phyloP scores from a whole-genome alignment of 2,329 filamentous ascomycete species.

The Diaporthe australafricana region DNA sequence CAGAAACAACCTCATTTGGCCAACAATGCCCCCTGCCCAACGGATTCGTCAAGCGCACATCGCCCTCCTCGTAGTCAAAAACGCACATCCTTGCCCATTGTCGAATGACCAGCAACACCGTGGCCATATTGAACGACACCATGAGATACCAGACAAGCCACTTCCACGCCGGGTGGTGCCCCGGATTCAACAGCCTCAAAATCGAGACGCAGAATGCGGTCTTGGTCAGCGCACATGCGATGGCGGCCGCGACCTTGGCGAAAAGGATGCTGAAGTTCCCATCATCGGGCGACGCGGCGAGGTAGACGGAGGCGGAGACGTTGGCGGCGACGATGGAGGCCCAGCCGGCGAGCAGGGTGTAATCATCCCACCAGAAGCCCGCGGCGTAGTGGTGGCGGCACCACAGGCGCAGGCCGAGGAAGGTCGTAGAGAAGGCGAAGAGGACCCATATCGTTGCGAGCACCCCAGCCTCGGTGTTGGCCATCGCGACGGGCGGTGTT shows the following conservation, averaged over 20 bases:
- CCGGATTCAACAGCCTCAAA: neutral
- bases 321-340: slow-evolving; percentile 8
- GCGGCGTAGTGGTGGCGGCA: slow-evolving; percentile 11
- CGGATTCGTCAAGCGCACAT: slow-evolving; percentile 16
- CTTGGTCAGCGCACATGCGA: slow-evolving; percentile 7
- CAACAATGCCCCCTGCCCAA: slow-evolving; percentile 11
- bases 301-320: slow-evolving; percentile 1
- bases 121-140: neutral
- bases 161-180: neutral
- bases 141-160: slow-evolving; percentile 20
- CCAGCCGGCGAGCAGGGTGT: neutral
- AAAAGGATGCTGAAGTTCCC: slow-evolving; percentile 21
- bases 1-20: slow-evolving; percentile 17
- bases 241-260: slow-evolving; percentile 4
- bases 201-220: slow-evolving; percentile 11
- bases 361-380: slow-evolving; percentile 22
- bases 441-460: slow-evolving; percentile 19
- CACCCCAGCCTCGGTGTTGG: slow-evolving; percentile 8
- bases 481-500: slow-evolving; percentile 1
- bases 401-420: slow-evolving; percentile 12
- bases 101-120: slow-evolving; percentile 4
- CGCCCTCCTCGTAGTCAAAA: slow-evolving; percentile 4
- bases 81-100: slow-evolving; percentile 19
- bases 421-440: slow-evolving; percentile 4
- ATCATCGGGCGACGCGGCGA: neutral